Evolutionary conservation across 2,329 filamentous ascomycete genomes (phyloP), one percentile per base, ranked within the genome.

Genomic region (Trichoderma cornu-damae): DNA sequence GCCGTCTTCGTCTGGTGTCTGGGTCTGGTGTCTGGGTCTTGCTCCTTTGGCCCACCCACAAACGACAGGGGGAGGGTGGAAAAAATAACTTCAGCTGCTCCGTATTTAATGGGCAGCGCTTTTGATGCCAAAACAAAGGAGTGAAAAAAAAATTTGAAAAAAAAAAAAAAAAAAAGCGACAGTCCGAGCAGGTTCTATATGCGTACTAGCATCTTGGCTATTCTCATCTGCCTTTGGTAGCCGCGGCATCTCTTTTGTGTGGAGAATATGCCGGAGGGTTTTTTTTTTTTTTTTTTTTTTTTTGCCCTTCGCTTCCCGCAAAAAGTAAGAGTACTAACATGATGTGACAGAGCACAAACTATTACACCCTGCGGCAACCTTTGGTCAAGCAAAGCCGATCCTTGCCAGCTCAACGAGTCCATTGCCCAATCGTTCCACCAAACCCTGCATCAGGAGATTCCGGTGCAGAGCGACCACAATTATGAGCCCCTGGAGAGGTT

Each of bases 381-480:
- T n/a, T n/a, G n/a, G n/a, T n/a, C n/a, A n/a, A n/a, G 14, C 26
- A 30, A 26, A 16, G 44, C 16, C 9, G 22, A 24, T 24, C 24
- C 16, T 32, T 38, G 9, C 40, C 34, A 24, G n/a, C 20, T 48
- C 52, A 38, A 34, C 16, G n/a, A 37, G 20, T 47, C 42, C 16
- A 37, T 43, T 57, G 18, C 20, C 26, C 26, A 51, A 43, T 51
- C 53, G 38, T 51, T 18, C 37, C 54, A 42, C 28, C 28, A 57
- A 14, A 9, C 37, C 46, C 34, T 40, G 46, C 26, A 35, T 22
- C 26, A 30, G 52, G n/a, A 44, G 28, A 44, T 37, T 24, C 32
- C 26, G 12, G 9, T 34, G 16, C 16, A n/a, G 26, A 22, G 14
- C 7, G 11, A 47, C 32, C 43, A 32, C 42, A 16, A 18, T 37